Conservation (phyloP, 176 grass and related monocot species). For the Thinopyrum elongatum region DNA sequence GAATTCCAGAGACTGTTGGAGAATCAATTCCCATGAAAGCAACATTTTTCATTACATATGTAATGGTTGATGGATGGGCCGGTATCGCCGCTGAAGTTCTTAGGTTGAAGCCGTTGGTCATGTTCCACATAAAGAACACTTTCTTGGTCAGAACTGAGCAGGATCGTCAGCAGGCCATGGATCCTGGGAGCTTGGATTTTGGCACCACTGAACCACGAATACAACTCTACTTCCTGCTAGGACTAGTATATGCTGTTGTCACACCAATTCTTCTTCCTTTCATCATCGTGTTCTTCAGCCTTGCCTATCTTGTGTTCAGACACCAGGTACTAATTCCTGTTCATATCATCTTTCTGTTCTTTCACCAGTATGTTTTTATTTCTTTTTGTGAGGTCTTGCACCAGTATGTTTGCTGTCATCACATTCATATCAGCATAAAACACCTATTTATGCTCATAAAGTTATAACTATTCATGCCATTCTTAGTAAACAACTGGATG, state of each 20-base stretch:
- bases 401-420: conserved; percentile 7
- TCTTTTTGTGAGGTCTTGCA: neutral
- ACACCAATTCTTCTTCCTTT: conserved; percentile 92
- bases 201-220: conserved; percentile 72
- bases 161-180: conserved; percentile 85
- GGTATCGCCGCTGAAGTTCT: conserved; percentile 88
- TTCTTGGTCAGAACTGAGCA: conserved; percentile 91
- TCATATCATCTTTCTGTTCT: conserved; percentile 12
- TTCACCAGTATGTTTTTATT: neutral
- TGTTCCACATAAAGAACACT: conserved; percentile 91
- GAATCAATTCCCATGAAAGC: conserved; percentile 97
- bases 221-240: conserved; percentile 93
- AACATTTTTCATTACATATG: conserved; percentile 91
- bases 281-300: conserved; percentile 86
- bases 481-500: conserved; percentile 9
- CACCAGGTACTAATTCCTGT: conserved; percentile 67
- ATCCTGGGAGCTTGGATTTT: conserved; percentile 90
- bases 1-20: conserved; percentile 88
- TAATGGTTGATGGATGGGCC: conserved; percentile 98
- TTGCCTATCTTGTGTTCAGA: conserved; percentile 90
- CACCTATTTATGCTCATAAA: neutral
- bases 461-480: neutral
- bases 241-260: conserved; percentile 85
- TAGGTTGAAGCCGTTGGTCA: conserved; percentile 71
- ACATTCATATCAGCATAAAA: conserved; percentile 2